A percentile compares a stretch with the other conserved stretches of the same genome.
These are phyloP conservation scores for Alternaria hordeiaustralica DNA, from an alignment of 2,329 filamentous ascomycete species.

Conservation along the genomic window DNA sequence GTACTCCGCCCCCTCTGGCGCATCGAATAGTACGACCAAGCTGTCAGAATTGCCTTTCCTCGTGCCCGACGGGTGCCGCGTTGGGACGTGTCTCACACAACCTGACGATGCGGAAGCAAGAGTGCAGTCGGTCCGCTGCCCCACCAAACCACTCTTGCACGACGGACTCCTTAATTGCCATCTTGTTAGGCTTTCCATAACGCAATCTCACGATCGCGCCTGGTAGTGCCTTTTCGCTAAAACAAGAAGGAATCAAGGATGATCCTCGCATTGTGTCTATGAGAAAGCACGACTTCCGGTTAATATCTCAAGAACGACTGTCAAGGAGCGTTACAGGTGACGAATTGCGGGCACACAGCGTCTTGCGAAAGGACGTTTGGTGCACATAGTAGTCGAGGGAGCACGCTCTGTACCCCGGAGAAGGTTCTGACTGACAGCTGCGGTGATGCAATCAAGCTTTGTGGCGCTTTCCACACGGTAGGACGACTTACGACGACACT, in stretches of 20 bases:
- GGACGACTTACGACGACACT: slow-evolving; percentile 11
- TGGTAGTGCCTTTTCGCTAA: background rate
- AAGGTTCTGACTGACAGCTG: slow-evolving; percentile 30
- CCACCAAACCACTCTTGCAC: slow-evolving; percentile 4
- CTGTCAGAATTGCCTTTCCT: slow-evolving; percentile 34
- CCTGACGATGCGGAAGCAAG: slow-evolving; percentile 1
- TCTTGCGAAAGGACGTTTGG: background rate
- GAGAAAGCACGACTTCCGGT: slow-evolving; percentile 11
- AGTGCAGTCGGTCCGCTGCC: background rate
- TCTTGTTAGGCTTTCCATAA: background rate
- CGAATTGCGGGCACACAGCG: slow-evolving; percentile 9
- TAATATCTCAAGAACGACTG: slow-evolving; percentile 13
- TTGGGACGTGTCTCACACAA: slow-evolving; percentile 1
- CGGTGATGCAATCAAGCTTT: slow-evolving; percentile 41
- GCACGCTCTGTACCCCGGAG: background rate
- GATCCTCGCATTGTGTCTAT: slow-evolving; percentile 1
- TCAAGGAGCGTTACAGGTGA: slow-evolving; percentile 16
- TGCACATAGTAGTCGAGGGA: background rate
- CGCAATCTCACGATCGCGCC: background rate
- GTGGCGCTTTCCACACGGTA: slow-evolving; percentile 37
- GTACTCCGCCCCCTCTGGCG: background rate
- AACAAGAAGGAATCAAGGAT: slow-evolving; percentile 7
- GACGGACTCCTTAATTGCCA: background rate
- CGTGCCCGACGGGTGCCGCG: slow-evolving; percentile 15
- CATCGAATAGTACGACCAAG: slow-evolving; percentile 24